Evolutionary conservation across 2,329 filamentous ascomycete species (phyloP).

Genomic region (Aspergillus alliaceus): DNA sequence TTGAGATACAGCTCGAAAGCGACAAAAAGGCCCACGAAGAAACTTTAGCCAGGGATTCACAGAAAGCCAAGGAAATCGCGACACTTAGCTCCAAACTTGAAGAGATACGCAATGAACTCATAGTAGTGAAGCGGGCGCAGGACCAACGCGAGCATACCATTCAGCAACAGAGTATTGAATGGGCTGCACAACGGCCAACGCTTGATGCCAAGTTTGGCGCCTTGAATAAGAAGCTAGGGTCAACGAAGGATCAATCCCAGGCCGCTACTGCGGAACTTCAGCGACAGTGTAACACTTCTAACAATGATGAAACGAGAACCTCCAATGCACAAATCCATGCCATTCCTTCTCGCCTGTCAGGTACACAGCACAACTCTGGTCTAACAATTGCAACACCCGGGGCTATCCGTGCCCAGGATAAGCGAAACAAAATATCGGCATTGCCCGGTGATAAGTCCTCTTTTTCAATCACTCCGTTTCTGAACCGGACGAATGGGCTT

Average conservation of each 20-base stretch:
- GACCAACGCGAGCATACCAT: conserved; percentile 49
- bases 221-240: conserved; percentile 67
- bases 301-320: conserved; percentile 25
- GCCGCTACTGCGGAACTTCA: conserved; percentile 56
- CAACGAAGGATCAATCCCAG: conserved; percentile 72
- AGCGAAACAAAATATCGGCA: conserved; percentile 57
- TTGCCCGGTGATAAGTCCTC: conserved; percentile 80
- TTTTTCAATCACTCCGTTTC: conserved; percentile 91
- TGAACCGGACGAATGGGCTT: conserved; percentile 71
- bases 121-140: conserved; percentile 52
- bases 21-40: conserved; percentile 71
- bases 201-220: conserved; percentile 71
- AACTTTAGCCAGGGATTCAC: conserved; percentile 42
- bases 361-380: conserved; percentile 41
- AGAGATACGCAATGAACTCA: conserved; percentile 51
- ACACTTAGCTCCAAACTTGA: conserved; percentile 45
- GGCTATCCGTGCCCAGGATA: conserved; percentile 52
- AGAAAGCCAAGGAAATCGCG: conserved; percentile 42
- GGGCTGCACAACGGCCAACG: conserved; percentile 61
- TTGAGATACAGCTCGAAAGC: conserved; percentile 80
- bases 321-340: conserved; percentile 43
- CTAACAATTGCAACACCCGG: conserved; percentile 54
- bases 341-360: conserved; percentile 31
- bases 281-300: conserved; percentile 38
- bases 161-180: conserved; percentile 60